A percentile compares a stretch with the other conserved stretches of the same genome.
Conservation (phyloP, 176 grass and related monocot species). For the Bolboschoenus planiculmis region DNA sequence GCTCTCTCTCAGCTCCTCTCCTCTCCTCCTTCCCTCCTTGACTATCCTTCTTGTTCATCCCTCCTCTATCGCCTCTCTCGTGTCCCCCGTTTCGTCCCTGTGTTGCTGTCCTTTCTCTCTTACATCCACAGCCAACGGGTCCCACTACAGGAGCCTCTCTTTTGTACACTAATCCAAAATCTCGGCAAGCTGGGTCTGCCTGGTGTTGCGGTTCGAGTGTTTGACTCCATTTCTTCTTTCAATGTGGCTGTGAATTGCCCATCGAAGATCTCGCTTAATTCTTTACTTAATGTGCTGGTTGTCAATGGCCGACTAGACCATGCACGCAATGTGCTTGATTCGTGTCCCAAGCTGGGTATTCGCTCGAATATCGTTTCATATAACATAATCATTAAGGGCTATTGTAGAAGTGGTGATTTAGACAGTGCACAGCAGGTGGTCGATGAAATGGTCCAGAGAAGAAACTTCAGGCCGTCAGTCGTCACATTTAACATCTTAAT, state of each 20-base stretch:
- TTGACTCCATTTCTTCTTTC: constrained; percentile 51
- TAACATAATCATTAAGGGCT: constrained; percentile 68
- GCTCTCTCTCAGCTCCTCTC: constrained; percentile 43
- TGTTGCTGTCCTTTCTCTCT: constrained; percentile 47
- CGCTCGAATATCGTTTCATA: constrained; percentile 72
- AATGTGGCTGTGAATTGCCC: constrained; percentile 32
- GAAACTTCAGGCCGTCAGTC: constrained; percentile 49
- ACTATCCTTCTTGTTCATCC: constrained; percentile 62
- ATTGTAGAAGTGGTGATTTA: constrained; percentile 33
- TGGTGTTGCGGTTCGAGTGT: constrained; percentile 45
- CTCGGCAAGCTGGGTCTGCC: constrained; percentile 46
- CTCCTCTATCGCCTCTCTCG: constrained; percentile 64
- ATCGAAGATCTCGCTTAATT: constrained; percentile 61
- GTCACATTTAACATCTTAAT: constrained; percentile 81
- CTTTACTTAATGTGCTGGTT: constrained; percentile 49
- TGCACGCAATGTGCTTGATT: constrained; percentile 36
- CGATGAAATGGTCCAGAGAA: constrained; percentile 66
- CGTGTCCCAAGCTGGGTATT: constrained; percentile 44
- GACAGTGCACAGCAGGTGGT: constrained; percentile 34
- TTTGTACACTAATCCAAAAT: constrained; percentile 54
- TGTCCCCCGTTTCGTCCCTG: constrained; percentile 41
- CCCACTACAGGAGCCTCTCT: constrained; percentile 43
- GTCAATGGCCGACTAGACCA: constrained; percentile 38
- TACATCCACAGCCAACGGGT: constrained; percentile 33
- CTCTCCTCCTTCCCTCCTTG: constrained; percentile 34